Base-by-base conservation (phyloP, 768 basidiomycete genomes). In the Harrya chromipes region DNA sequence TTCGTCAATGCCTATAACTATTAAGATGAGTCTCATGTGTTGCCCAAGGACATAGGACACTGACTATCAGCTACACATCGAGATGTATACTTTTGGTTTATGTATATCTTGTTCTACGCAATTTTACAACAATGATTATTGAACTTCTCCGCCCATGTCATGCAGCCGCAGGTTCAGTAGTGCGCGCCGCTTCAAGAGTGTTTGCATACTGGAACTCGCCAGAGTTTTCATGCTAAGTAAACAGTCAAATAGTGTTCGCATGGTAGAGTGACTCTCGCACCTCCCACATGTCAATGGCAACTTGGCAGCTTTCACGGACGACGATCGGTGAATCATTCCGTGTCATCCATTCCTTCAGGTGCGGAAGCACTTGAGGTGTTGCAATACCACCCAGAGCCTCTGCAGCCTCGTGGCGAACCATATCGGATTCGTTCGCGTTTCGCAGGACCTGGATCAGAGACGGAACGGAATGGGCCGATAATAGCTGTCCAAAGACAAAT, bases 351-450 rank as follows among this genome's bases (percentile, higher is more conserved):
- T 94, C 88, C 56, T 83, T 82, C 33, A 99, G 72, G 55, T 93
- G 79, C 1, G 88, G 85, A 29, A 97, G 75, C 4, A 97, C 94
- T 46, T 95, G 93, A 0, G 91, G 90, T 2, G 87, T 92, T 23
- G 87, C 94, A 49, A 99, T 98, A 5, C 95, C 92, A n/a, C 97
- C 97, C 0, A 99, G 79, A 7, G 97, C 97, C 69, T 99, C 97
- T 4, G 97, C 97, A 21, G 95, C 97, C 69, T 99, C 97, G 59
- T 99, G 97, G 27, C 97, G 82, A 10, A 99, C 97, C 95, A 99
- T 98, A 49, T 94, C 92, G 11, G 85, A 85, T 68, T 98, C 97
- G 2, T 71, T 63, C 2, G 66, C 47, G 56, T 93, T 72, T 55
- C 81, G 74, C n/a, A 99, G 75, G 24, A 95, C 90, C 34, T 78